Evolutionary conservation across 176 grass and related monocot genomes (phyloP).

Genomic region (Rhynchospora pubera): DNA sequence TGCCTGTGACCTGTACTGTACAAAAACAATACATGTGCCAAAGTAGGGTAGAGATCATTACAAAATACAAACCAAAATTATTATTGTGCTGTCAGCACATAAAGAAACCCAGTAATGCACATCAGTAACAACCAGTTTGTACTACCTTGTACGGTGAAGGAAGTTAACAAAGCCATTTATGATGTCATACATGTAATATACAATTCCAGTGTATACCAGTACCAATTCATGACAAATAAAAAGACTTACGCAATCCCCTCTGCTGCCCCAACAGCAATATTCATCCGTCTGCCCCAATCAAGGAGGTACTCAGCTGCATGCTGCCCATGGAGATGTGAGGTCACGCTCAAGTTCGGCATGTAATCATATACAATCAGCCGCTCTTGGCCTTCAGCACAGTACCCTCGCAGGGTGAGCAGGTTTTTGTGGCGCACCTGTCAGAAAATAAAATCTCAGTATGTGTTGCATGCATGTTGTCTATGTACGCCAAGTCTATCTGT

Average conservation of each 20-base stretch:
- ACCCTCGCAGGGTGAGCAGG: conserved; percentile 72
- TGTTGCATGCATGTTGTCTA: not conserved
- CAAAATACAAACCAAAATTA: not conserved
- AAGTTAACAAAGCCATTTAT: not conserved
- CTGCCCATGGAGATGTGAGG: conserved; percentile 79
- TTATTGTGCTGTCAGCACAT: not conserved
- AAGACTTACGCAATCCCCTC: conserved; percentile 82
- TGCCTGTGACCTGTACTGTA: no score
- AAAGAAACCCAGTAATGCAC: not conserved
- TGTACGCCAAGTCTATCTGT: not conserved
- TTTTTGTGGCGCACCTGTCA: conserved; percentile 59
- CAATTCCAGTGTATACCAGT: not conserved
- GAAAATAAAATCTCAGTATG: not conserved
- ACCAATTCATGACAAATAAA: not conserved
- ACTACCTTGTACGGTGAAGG: no score
- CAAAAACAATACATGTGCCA: not conserved
- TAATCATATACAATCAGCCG: conserved; percentile 81
- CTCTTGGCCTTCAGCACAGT: conserved; percentile 82
- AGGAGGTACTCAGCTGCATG: conserved; percentile 63
- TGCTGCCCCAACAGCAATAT: conserved; percentile 62
- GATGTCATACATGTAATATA: not conserved
- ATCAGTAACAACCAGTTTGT: not conserved
- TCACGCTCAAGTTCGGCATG: conserved; percentile 76
- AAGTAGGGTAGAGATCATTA: not conserved
- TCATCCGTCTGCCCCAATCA: conserved; percentile 63